A percentile compares a stretch with the other conserved stretches of the same genome.
Conservation (phyloP, 1,139 yeast species). For the Geotrichum candidum region DNA sequence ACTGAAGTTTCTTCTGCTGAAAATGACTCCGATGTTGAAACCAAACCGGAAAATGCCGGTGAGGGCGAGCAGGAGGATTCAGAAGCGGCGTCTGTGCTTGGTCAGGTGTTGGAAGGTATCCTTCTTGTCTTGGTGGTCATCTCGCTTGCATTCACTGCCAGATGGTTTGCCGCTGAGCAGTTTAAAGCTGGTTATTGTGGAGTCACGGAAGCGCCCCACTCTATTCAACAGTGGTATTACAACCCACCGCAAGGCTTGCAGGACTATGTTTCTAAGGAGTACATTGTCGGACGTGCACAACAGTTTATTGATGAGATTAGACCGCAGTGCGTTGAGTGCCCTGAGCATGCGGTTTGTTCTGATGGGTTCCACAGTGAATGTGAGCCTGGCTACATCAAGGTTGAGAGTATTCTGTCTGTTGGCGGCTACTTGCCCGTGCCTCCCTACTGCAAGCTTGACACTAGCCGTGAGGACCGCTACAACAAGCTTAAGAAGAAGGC, state of each 20-base stretch:
- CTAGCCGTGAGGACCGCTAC: slow-evolving; percentile 61
- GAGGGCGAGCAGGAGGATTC: neutral
- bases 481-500: slow-evolving; percentile 64
- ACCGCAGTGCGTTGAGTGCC: slow-evolving; percentile 73
- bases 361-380: slow-evolving; percentile 56
- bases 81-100: neutral
- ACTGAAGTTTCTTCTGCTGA: slow-evolving; percentile 11
- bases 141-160: slow-evolving; percentile 1
- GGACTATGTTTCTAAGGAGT: slow-evolving; percentile 13
- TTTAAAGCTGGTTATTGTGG: slow-evolving; percentile 35
- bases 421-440: slow-evolving; percentile 55
- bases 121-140: neutral
- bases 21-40: slow-evolving; percentile 8
- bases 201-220: slow-evolving; percentile 18
- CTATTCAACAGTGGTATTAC: neutral
- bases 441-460: slow-evolving; percentile 67
- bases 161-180: slow-evolving; percentile 33
- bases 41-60: neutral
- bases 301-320: slow-evolving; percentile 32
- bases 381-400: slow-evolving; percentile 58
- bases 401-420: slow-evolving; percentile 44
- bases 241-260: slow-evolving; percentile 3
- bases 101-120: neutral
- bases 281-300: slow-evolving; percentile 20
- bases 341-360: slow-evolving; percentile 71